A percentile compares a stretch with the other conserved stretches of the same genome.
These are phyloP conservation scores for Narthecium ossifragum DNA, from an alignment of 106 monocot species.

Conservation along the genomic window DNA sequence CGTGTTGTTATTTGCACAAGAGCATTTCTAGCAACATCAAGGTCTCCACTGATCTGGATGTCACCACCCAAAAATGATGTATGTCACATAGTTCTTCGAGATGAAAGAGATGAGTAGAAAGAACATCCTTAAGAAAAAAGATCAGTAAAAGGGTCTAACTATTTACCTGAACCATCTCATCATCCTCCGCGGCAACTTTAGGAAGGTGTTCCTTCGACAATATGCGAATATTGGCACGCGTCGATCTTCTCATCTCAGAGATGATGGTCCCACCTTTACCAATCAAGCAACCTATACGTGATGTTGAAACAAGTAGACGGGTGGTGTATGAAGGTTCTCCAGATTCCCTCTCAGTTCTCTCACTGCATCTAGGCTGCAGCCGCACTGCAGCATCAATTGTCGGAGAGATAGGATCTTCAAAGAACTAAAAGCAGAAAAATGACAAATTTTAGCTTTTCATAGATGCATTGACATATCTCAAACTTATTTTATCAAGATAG, in stretches of 20 bases:
- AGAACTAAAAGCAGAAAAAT: conserved; percentile 35
- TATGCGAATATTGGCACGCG: conserved; percentile 88
- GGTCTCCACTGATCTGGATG: conserved; percentile 87
- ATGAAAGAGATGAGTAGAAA: too few species aligned
- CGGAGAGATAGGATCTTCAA: conserved; percentile 85
- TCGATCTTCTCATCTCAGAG: conserved; percentile 80
- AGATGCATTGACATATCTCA: neutral
- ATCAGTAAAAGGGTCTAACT: neutral
- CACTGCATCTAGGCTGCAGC: conserved; percentile 88
- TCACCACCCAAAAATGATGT: too few species aligned
- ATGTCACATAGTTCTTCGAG: too few species aligned
- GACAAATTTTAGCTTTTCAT: neutral
- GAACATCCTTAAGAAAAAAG: conserved; percentile 3
- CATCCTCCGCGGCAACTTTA: conserved; percentile 87
- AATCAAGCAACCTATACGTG: conserved; percentile 95
- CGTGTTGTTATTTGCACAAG: conserved; percentile 79
- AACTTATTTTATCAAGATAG: neutral
- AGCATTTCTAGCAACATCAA: conserved; percentile 77
- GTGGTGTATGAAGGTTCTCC: conserved; percentile 66
- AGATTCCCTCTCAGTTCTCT: conserved; percentile 71
- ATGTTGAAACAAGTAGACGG: conserved; percentile 78
- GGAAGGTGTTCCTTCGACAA: conserved; percentile 88
- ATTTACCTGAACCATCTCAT: conserved; percentile 97
- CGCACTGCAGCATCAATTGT: conserved; percentile 88
- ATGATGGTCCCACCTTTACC: conserved; percentile 96